Conservation (phyloP, 805 yeast species). For the Cyberlindnera nakhonratchasimensis region DNA sequence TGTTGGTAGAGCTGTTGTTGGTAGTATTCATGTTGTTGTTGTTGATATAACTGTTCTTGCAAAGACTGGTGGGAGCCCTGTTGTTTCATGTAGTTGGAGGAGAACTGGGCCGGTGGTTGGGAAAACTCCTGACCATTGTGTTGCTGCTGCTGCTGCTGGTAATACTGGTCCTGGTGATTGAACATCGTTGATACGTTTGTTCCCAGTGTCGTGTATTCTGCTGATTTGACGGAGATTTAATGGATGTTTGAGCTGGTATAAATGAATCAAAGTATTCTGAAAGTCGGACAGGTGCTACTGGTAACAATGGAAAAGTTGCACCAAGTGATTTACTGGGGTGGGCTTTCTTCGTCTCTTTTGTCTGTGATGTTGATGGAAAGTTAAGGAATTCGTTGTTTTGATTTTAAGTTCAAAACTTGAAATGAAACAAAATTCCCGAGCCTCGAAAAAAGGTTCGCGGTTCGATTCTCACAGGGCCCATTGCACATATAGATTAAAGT, state of each 20-base stretch:
- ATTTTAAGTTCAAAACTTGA: slow-evolving; percentile 3
- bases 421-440: neutral
- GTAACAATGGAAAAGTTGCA: too few species aligned
- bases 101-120: slow-evolving; percentile 36
- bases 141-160: slow-evolving; percentile 15
- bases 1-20: slow-evolving; percentile 33
- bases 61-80: slow-evolving; percentile 39
- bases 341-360: neutral
- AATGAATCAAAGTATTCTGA: too few species aligned
- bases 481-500: neutral
- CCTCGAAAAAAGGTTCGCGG: neutral
- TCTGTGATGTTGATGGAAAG: neutral
- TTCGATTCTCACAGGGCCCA: neutral
- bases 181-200: slow-evolving; percentile 13
- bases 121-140: slow-evolving; percentile 24
- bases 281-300: too few species aligned
- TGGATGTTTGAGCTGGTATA: too few species aligned
- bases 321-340: too few species aligned
- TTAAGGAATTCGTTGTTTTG: slow-evolving; percentile 13
- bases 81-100: slow-evolving; percentile 35
- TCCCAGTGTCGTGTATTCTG: neutral
- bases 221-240: neutral
- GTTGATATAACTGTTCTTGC: slow-evolving; percentile 35
- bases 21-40: slow-evolving; percentile 32
- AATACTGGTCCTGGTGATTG: slow-evolving; percentile 19